Evolutionary conservation across 345 rosid genomes (phyloP), one percentile per base, ranked within the genome.

Genomic region (Carallia brachiata): DNA sequence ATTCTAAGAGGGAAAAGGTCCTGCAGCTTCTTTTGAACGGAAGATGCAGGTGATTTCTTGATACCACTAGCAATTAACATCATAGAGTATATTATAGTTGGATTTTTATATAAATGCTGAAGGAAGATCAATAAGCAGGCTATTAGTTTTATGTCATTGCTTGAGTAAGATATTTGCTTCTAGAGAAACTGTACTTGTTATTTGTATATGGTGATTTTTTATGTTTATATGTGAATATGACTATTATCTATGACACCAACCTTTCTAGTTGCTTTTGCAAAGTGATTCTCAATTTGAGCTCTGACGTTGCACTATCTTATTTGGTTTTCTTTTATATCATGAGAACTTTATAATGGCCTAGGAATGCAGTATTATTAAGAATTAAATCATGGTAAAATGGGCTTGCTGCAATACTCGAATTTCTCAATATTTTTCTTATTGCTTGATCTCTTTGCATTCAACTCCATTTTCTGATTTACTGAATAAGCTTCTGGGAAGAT

Each of bases 11-110:
- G 68, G 54, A 77, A 36, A 84, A 78, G 69, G 77, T 52, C 36
- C 50, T 32, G 34, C 65, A 56, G 61, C 36, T 75, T 64, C 69
- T 13, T 70, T 70, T 73, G 90, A 88, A 55, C 84, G 80, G 80
- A 75, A 69, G 67, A 78, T 81, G 82, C 88, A 85, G 90, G 90
- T 88, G 67, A 66, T 17, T 23, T 4, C 64, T 53, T 62, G 55
- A 23, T 63, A 31, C 23, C 2, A 52, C 30, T 9, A 7, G 55
- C 50, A 59, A 61, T 63, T 28, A 57, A 61, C 31, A 32, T 65
- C 10, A 32, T 32, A 32, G 34, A 1, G 19, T 13, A 27, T 17
- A 57, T 17, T n/a, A 18, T 39, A 39, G 63, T 47, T 57, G 32
- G 7, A 10, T 52, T 47, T 61, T 6, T 65, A 18, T 47, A 40